Base-by-base conservation (phyloP, 495 filamentous ascomycete species). In the Filosporella fistucella region DNA sequence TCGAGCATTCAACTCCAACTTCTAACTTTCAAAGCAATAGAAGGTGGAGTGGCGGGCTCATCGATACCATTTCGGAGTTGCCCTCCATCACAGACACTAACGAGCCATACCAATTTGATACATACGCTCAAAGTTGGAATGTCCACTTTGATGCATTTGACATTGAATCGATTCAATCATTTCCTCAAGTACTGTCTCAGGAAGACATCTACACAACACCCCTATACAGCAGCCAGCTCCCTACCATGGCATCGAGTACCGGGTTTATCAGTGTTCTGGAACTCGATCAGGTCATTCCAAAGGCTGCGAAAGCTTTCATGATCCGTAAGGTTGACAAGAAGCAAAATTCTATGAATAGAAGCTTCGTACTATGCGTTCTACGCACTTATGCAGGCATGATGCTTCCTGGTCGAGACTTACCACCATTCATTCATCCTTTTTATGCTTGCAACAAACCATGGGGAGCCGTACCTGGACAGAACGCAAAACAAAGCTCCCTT, bases 361-460 rank as follows among this genome's bases (percentile, higher is more conserved):
- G 23, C 12, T 45, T 21, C 10, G 24, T 51, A 3, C 12, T 44
- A 14, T 37, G 28, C 17, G 30, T 23, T 17, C 39, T 51, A 13
- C 37, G 41, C 2, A 36, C 48, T 18, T 51, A 44, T 36, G 18
- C 38, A 12, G 9, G 22, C 3, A 45, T 44, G 39, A 30, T 51
- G 17, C 14, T 51, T 7, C 22, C 39, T 0, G 24, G 23, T 11
- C 21, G 24, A 4, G 38, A 29, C 2, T 14, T 37, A 29, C 48
- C 48, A n/a, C 40, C 48, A 13, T 51, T 51, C 22, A 44, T 51
- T 11, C 48, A 51, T 16, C 38, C 39, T 16, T 35, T 14, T 35
- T 35, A 30, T 30, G n/a, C n/a, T n/a, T n/a, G n/a, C n/a, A n/a
- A n/a, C n/a, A n/a, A n/a, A n/a, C n/a, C n/a, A n/a, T n/a, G n/a